A percentile compares a stretch with the other conserved stretches of the same genome.
Evolutionary conservation across 805 yeast species (phyloP).

Genomic region (Metschnikowia continentalis): DNA sequence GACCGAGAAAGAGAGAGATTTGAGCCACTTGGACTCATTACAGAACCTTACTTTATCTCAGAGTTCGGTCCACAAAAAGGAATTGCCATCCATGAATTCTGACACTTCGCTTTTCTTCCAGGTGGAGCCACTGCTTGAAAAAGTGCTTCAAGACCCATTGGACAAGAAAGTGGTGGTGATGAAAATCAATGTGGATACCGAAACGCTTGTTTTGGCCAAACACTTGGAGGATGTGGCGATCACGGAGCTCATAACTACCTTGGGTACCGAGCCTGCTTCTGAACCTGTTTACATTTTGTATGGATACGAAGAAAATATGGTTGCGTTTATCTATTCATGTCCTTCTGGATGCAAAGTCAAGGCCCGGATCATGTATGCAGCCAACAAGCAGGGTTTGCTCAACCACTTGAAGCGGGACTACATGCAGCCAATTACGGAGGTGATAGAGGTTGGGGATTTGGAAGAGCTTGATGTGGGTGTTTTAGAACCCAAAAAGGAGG

Average conservation of each 20-base stretch:
- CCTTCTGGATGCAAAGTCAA: conserved; percentile 88
- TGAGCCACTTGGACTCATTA: conserved; percentile 40
- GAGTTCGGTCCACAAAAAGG: conserved; percentile 14
- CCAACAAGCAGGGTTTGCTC: conserved; percentile 63
- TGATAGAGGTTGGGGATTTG: conserved; percentile 69
- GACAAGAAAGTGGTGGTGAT: conserved; percentile 41
- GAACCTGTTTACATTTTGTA: conserved; percentile 59
- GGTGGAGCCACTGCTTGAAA: conserved; percentile 20
- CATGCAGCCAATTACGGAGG: conserved; percentile 34
- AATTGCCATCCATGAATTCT: conserved; percentile 36
- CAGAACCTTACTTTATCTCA: conserved; percentile 28
- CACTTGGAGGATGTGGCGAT: conserved; percentile 11
- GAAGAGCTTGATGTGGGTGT: conserved; percentile 59
- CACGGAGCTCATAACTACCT: conserved; percentile 20
- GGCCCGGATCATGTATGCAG: conserved; percentile 90
- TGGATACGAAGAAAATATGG: conserved; percentile 34
- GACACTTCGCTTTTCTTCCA: conserved; percentile 12
- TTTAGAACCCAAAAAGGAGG: conserved; percentile 23
- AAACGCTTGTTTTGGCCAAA: conserved; percentile 26
- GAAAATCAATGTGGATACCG: conserved; percentile 47
- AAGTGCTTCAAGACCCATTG: conserved; percentile 16
- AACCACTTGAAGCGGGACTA: conserved; percentile 43
- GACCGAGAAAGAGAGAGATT: conserved; percentile 54
- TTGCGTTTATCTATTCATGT: conserved; percentile 74
- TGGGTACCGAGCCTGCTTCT: conserved; percentile 16